These are phyloP conservation scores for Barnettozyma hawaiiensis DNA, from an alignment of 1,139 yeast genomes.

Conservation along the genomic window DNA sequence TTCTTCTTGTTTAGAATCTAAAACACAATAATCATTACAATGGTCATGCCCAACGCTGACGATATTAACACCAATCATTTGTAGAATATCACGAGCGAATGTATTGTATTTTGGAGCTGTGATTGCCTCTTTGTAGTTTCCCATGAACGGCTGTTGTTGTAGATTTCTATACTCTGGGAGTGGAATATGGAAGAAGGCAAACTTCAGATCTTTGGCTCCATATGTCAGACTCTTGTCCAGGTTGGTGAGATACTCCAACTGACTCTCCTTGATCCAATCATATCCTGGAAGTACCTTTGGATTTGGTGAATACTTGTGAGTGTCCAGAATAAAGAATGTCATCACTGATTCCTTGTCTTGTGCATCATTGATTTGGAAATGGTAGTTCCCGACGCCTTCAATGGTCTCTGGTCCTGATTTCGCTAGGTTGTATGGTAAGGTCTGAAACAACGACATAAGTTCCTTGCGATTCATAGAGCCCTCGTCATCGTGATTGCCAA, in stretches of 20 bases:
- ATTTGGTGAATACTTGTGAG: slow-evolving; percentile 64
- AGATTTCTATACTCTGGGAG: slow-evolving; percentile 68
- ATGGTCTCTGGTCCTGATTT: slow-evolving; percentile 56
- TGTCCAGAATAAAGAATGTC: slow-evolving; percentile 71
- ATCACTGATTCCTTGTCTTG: slow-evolving; percentile 39
- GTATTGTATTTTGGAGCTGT: slow-evolving; percentile 74
- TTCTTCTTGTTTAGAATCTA: slow-evolving; percentile 35
- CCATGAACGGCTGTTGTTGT: slow-evolving; percentile 39
- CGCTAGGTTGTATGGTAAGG: slow-evolving; percentile 65
- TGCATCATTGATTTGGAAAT: slow-evolving; percentile 43
- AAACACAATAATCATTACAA: slow-evolving; percentile 81
- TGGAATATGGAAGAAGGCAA: slow-evolving; percentile 95
- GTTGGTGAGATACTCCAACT: slow-evolving; percentile 54
- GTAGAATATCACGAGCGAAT: slow-evolving; percentile 54
- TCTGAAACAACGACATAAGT: slow-evolving; percentile 49
- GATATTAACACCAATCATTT: slow-evolving; percentile 61
- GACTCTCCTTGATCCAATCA: slow-evolving; percentile 78
- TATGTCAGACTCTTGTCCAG: slow-evolving; percentile 34
- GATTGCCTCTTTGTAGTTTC: slow-evolving; percentile 61
- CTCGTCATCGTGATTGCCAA: slow-evolving; percentile 76
- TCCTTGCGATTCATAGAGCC: slow-evolving; percentile 59
- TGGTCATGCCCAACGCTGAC: slow-evolving; percentile 91
- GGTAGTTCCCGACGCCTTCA: slow-evolving; percentile 79
- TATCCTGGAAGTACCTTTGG: slow-evolving; percentile 72
- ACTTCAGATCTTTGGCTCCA: slow-evolving; percentile 49